These are phyloP conservation scores for Dothistroma septosporum DNA, from an alignment of 2,329 filamentous ascomycete species.

Conservation along the genomic window DNA sequence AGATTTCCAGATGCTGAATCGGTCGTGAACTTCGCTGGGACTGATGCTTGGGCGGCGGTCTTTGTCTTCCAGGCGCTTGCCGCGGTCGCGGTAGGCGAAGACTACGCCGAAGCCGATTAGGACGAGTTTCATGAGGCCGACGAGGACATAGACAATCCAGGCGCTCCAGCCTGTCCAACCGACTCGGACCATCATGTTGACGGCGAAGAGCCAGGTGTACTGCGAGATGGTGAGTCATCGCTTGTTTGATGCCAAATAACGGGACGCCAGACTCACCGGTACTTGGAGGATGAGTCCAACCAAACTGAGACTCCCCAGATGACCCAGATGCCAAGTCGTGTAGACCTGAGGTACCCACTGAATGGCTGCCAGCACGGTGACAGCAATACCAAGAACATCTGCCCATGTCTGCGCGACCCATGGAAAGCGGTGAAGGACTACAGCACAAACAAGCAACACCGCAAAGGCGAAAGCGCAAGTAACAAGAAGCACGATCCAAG, in stretches of 20 bases:
- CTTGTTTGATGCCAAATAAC: too few relatives aligned
- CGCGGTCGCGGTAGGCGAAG: conserved; percentile 58
- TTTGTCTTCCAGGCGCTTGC: conserved; percentile 27
- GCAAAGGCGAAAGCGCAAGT: conserved; percentile 69
- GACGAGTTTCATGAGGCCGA: conserved; percentile 74
- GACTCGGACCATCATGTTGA: conserved; percentile 64
- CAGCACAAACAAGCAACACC: conserved; percentile 59
- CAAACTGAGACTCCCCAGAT: conserved; percentile 84
- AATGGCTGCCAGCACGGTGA: conserved; percentile 70
- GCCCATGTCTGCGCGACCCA: conserved; percentile 68
- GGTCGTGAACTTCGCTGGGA: neutral
- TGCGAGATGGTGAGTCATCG: conserved; percentile 18
- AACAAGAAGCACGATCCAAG: conserved; percentile 53
- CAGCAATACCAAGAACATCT: conserved; percentile 72
- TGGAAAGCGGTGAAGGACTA: conserved; percentile 61
- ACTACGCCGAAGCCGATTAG: conserved; percentile 72
- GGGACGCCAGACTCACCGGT: conserved; percentile 74
- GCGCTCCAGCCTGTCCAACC: conserved; percentile 83
- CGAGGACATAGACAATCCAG: conserved; percentile 84
- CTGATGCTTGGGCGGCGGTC: neutral
- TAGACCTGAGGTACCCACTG: conserved; percentile 92
- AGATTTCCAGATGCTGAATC: neutral
- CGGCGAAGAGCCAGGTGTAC: conserved; percentile 61
- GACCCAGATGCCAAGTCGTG: conserved; percentile 78
- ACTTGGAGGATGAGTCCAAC: conserved; percentile 97